Evolutionary conservation across 2,329 filamentous ascomycete genomes (phyloP).

Genomic region (Albifimbria verrucaria): DNA sequence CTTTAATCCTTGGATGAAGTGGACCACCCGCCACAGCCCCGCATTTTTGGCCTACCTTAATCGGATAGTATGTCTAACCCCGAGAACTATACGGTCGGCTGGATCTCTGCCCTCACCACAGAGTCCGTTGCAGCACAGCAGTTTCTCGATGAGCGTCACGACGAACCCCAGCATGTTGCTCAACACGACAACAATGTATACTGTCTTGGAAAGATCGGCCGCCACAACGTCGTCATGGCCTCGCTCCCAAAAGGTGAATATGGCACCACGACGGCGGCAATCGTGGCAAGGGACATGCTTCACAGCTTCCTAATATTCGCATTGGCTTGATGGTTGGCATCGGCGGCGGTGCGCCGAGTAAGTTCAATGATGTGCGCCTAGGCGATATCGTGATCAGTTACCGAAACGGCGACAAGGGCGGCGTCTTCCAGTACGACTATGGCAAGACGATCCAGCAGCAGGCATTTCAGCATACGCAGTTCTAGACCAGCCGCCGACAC

Average conservation of each 20-base stretch:
- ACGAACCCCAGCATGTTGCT: constrained; percentile 9
- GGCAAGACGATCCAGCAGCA: constrained; percentile 14
- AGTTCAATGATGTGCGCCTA: constrained; percentile 26
- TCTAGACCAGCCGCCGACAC: constrained; percentile 10
- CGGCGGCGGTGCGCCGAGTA: constrained; percentile 30
- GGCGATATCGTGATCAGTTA: constrained; percentile 19
- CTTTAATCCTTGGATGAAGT: too few relatives aligned
- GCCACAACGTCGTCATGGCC: constrained; percentile 32
- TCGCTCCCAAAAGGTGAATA: constrained; percentile 20
- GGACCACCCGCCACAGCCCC: too few relatives aligned
- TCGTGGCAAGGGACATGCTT: constrained; percentile 22
- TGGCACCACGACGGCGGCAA: constrained; percentile 20
- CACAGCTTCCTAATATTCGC: constrained; percentile 23
- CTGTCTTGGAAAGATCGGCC: constrained; percentile 24
- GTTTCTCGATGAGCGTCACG: constrained; percentile 37
- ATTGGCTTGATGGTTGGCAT: constrained; percentile 31
- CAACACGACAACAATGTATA: constrained; percentile 26
- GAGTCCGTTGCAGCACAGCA: constrained; percentile 34
- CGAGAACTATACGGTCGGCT: constrained; percentile 35
- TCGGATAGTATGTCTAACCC: constrained; percentile 11
- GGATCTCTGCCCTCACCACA: constrained; percentile 36
- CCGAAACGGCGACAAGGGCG: constrained; percentile 6
- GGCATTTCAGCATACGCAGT: constrained; percentile 8
- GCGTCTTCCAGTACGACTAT: constrained; percentile 21
- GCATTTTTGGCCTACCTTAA: too few relatives aligned